Base-by-base conservation (phyloP, 345 rosid genomes). In the Draba incana region DNA sequence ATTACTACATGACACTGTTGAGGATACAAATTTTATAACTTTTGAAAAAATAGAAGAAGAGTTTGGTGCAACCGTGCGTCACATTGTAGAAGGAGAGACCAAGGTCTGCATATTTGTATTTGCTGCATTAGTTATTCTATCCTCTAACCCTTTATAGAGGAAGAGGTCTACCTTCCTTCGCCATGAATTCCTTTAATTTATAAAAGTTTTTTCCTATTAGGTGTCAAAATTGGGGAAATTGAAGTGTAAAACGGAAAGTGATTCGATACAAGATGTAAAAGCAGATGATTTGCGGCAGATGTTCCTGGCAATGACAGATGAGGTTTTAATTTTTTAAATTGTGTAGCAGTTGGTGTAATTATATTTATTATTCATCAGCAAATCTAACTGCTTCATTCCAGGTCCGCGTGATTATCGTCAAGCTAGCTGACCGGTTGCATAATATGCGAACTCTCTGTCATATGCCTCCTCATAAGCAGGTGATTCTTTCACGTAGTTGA, bases 391-490 rank as follows among this genome's bases (percentile, higher is more conserved):
- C 44, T 68, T 50, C 20, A 20, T 81, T 87, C 67, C 79, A 94
- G 99, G 99, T 94, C 50, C 96, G 99, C 35, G 97, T 94, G 63
- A 94, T 94, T 76, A 94, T 94, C 64, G 99, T 94, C 82, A 94
- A 94, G 82, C 85, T 94, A 74, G 99, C 95, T 46, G 97, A 94
- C 82, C 86, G 99, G 76, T 83, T 94, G 75, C 99, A 94, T 82
- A 94, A 94, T 68, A 94, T 94, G 97, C 92, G 99, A 28, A 94
- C 97, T 30, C 95, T 91, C 39, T 81, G 90, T 0, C 84, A 91
- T 78, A 91, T 94, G 99, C 99, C 99, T 77, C 85, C 81, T 2
- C 96, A 84, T 75, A 94, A 94, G 84, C 99, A 94, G 99, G 99
- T 94, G 77, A 53, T 56, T 56, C 23, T 33, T 69, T 56, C 23